Evolutionary conservation across 164 flowering plant species (phyloP).

Genomic region (Cinnamomum micranthum): DNA sequence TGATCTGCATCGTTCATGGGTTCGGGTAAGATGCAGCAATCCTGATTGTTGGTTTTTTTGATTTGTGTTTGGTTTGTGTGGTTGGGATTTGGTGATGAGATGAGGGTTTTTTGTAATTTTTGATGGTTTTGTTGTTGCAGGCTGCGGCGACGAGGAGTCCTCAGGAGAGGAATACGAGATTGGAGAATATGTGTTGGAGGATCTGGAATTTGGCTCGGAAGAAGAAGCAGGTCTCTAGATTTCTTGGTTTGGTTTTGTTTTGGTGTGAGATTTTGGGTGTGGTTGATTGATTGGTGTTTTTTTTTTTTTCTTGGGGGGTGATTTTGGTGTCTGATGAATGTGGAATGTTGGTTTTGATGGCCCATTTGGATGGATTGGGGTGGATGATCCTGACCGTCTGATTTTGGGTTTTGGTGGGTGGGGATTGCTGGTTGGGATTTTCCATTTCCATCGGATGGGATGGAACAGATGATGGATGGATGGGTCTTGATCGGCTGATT

Average conservation of each 20-base stretch:
- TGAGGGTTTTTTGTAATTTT: not conserved
- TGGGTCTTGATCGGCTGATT: too few relatives aligned
- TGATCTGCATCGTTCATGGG: conserved; percentile 97
- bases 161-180: conserved; percentile 96
- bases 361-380: too few relatives aligned
- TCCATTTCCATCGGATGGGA: too few relatives aligned
- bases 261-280: not conserved
- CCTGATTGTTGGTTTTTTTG: conserved; percentile 7
- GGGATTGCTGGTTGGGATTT: too few relatives aligned
- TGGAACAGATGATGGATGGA: too few relatives aligned
- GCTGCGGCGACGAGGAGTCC: conserved; percentile 91
- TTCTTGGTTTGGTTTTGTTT: not conserved
- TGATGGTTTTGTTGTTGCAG: conserved; percentile 18
- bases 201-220: conserved; percentile 99
- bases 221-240: conserved; percentile 74
- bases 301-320: too few relatives aligned
- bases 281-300: too few relatives aligned
- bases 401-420: too few relatives aligned
- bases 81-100: too few relatives aligned
- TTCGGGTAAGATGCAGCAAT: conserved; percentile 35
- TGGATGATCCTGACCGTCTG: too few relatives aligned
- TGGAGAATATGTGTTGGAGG: conserved; percentile 99
- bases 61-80: not conserved
- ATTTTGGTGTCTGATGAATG: too few relatives aligned
- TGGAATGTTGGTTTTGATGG: too few relatives aligned